Conservation (phyloP, 2,329 filamentous ascomycete genomes). For the Penicillium sp. region DNA sequence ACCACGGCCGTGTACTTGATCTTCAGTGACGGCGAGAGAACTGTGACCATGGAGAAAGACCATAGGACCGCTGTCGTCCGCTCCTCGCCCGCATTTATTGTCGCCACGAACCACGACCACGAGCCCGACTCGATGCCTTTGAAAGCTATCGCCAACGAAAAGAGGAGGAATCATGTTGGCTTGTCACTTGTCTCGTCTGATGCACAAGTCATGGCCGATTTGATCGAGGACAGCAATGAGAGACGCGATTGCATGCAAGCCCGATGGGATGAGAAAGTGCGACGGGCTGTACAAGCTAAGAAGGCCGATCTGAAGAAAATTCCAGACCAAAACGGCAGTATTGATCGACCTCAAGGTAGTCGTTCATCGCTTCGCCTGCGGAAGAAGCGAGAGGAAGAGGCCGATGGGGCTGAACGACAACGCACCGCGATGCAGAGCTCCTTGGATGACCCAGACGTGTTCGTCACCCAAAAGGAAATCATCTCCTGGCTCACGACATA, state of each 20-base stretch:
- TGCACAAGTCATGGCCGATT: conserved; percentile 22
- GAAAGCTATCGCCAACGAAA: conserved; percentile 22
- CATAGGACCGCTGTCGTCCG: conserved; percentile 47
- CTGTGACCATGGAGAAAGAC: conserved; percentile 60
- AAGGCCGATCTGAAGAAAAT: not conserved
- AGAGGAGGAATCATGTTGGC: conserved; percentile 19
- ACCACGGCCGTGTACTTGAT: conserved; percentile 61
- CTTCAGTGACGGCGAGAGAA: conserved; percentile 53
- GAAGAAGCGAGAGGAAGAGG: conserved; percentile 11
- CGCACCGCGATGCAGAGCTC: not conserved
- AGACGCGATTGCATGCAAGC: conserved; percentile 39
- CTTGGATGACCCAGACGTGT: conserved; percentile 21
- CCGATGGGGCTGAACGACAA: not conserved
- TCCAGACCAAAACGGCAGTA: not conserved
- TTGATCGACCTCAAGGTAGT: conserved; percentile 19
- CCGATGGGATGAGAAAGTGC: conserved; percentile 40
- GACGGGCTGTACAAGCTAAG: conserved; percentile 13
- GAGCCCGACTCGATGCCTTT: conserved; percentile 16
- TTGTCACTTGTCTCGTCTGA: conserved; percentile 19
- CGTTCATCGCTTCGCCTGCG: conserved; percentile 15
- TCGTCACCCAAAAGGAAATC: conserved; percentile 38
- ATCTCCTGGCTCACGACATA: conserved; percentile 53
- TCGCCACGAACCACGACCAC: conserved; percentile 59
- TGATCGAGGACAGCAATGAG: conserved; percentile 38
- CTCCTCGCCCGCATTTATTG: conserved; percentile 54